Base-by-base conservation (phyloP, 1,284 basidiomycete species). In the Leccinum huronense region DNA sequence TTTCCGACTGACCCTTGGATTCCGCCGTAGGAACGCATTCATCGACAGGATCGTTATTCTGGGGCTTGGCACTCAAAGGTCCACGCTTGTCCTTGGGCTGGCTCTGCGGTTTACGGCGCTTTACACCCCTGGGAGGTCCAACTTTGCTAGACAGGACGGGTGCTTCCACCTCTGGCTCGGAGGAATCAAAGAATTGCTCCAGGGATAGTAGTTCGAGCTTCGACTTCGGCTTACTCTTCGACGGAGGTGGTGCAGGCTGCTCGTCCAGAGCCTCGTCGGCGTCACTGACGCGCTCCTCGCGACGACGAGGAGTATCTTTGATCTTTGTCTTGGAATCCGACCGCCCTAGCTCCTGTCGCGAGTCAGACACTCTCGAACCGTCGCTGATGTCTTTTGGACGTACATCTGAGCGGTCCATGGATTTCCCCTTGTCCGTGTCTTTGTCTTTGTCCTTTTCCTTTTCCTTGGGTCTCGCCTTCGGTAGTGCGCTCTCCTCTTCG, bases 121-220 rank as follows among this genome's bases (percentile, higher is more conserved):
- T 73, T 19, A 51, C 56, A 19, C 73, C 70, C 40, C 68, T 69
- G 33, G 73, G 73, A 33, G 75, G 76, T 1, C 75, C 73, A 7
- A 74, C 7, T 34, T 76, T 72, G 8, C 68, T 40, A n/a, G 57
- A 55, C 3, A 10, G 2, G 27, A 31, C n/a, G 3, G 31, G 8
- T 5, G 42, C 7, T 31, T 62, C 60, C 8, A 30, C 59, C 27
- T 63, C 62, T 10, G 64, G 42, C 42, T 65, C 65, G 4, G 65
- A 60, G 13, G 30, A 34, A 14, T 42, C 40, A 13, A 54, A 5
- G 6, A 23, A 11, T 27, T 33, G 38, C 48, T 57, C 57, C 13
- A 51, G 40, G 27, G 42, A 5, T 5, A 54, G 42, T 31, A 55
- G 40, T 23, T 45, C 48, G 13, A 14, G 51, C 16, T 61, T 60